A percentile compares a stretch with the other conserved stretches of the same genome.
phyloP scores from a whole-genome alignment of 2,329 filamentous ascomycete species.

The Penicillium sp. region DNA sequence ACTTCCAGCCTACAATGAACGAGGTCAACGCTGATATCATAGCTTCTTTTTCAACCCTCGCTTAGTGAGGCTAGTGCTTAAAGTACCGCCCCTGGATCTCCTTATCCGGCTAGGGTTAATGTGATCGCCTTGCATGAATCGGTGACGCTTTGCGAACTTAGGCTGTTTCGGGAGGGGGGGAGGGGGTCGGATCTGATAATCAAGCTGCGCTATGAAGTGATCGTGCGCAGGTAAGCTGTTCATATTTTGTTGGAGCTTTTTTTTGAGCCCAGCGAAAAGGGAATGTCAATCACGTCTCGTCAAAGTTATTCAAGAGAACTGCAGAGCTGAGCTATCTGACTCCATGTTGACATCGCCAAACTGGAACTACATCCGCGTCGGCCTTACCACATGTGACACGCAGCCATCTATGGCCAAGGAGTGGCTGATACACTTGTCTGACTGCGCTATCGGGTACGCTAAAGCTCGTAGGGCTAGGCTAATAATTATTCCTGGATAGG shows the following conservation, averaged over 20 bases:
- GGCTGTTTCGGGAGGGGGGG: slow-evolving; percentile 1
- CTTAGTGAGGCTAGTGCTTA: not conserved
- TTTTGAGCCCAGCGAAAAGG: no score
- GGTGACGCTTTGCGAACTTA: slow-evolving; percentile 6
- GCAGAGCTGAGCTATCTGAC: not conserved
- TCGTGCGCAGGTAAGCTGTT: not conserved
- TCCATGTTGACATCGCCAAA: not conserved
- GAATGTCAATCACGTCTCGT: no score
- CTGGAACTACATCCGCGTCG: not conserved
- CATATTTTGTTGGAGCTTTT: no score
- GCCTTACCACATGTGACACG: not conserved
- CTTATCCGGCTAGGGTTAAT: slow-evolving; percentile 3
- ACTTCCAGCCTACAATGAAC: not conserved
- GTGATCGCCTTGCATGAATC: slow-evolving; percentile 11
- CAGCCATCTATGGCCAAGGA: not conserved
- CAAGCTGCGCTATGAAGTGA: not conserved
- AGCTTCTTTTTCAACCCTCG: not conserved
- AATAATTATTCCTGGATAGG: not conserved
- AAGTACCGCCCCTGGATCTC: slow-evolving; percentile 5
- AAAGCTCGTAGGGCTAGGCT: slow-evolving; percentile 3
- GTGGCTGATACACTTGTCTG: not conserved
- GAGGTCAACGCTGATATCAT: slow-evolving; percentile 13
- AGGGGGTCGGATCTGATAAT: not conserved
- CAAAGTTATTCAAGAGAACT: not conserved
- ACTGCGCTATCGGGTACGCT: slow-evolving; percentile 2